Evolutionary conservation across 768 basidiomycete species (phyloP).

Genomic region (Amylocystis lapponica): DNA sequence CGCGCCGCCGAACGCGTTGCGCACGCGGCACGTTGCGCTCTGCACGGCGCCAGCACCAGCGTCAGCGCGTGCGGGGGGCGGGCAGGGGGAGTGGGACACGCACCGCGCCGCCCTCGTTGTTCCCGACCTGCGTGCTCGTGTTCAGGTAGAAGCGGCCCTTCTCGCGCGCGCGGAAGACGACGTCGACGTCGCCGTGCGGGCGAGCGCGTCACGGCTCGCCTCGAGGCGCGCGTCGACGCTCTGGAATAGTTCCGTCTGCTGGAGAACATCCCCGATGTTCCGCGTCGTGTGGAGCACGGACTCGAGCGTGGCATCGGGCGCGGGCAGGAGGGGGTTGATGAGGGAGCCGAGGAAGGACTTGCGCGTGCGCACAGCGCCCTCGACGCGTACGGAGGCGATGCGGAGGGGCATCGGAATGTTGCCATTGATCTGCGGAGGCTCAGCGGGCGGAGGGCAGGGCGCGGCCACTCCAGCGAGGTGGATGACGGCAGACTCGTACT

Average conservation of each 20-base stretch:
- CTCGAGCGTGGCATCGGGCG: too few relatives aligned
- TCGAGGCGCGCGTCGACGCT: slow-evolving; percentile 61
- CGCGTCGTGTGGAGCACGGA: slow-evolving; percentile 68
- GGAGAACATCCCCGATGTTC: slow-evolving; percentile 56
- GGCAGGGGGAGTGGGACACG: slow-evolving; percentile 26
- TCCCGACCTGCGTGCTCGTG: slow-evolving; percentile 87
- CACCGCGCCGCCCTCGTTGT: slow-evolving; percentile 91
- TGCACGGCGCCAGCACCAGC: slow-evolving; percentile 18
- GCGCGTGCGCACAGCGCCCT: slow-evolving; percentile 71
- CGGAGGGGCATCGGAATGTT: slow-evolving; percentile 63
- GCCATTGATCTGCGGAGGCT: slow-evolving; percentile 47
- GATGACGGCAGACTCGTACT: slow-evolving; percentile 67
- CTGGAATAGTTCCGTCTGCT: slow-evolving; percentile 74
- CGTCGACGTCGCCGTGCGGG: slow-evolving; percentile 62
- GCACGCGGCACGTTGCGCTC: slow-evolving; percentile 76
- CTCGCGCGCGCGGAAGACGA: slow-evolving; percentile 76
- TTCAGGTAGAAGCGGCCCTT: slow-evolving; percentile 71
- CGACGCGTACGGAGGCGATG: slow-evolving; percentile 77
- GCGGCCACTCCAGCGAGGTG: slow-evolving; percentile 63
- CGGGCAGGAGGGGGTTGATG: slow-evolving; percentile 58
- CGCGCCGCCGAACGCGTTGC: slow-evolving; percentile 89
- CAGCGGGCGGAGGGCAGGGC: too few relatives aligned
- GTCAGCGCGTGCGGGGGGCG: background rate
- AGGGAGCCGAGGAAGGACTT: slow-evolving; percentile 77
- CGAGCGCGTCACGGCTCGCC: slow-evolving; percentile 45